Base-by-base conservation (phyloP, 139 green algal genomes). In the Coelastrella sp. region DNA sequence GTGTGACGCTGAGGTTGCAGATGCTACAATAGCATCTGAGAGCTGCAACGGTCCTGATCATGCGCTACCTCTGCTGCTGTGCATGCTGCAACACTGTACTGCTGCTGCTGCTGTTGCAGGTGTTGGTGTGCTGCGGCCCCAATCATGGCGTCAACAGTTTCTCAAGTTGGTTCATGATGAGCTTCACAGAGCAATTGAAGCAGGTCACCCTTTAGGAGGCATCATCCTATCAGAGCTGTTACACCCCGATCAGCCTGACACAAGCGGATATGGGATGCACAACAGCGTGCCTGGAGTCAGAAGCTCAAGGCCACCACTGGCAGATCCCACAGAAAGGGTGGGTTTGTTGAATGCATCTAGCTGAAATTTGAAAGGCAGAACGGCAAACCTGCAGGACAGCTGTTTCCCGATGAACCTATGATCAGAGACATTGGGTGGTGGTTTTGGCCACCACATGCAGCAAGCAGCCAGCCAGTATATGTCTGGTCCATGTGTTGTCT, bases 91-190 rank as follows among this genome's bases (percentile, higher is more conserved):
- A 32, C 17, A 6, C 68, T 76, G 68, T 76, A 47, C 8, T n/a
- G 16, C 68, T 23, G 16, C 68, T 76, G 16, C 68, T 23, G n/a
- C 16, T 23, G 16, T 17, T 76, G 68, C 68, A 76, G 68, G 68
- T 76, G 68, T 89, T 20, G 83, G 83, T 11, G 65, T n/a, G 0
- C 56, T 89, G 66, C 47, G 83, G 17, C 66, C 66, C 4, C 83
- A 89, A 4, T 2, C 47, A 6, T 80, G 83, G 65, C 17, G 83
- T 13, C 10, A 0, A 4, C 16, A 75, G 66, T 74, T 89, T 56
- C 83, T 89, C 22, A 4, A 19, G 16, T 6, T 80, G 83, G 2
- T 89, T 32, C 22, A 80, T 16, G 13, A 73, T 56, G 68, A 89
- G 83, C 7, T 89, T 17, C n/a, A 20, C 5, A 5, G 23, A 4